Evolutionary conservation across 306 rosid species (phyloP), one percentile per base, ranked within the genome.

Genomic region (Pyrus communis): DNA sequence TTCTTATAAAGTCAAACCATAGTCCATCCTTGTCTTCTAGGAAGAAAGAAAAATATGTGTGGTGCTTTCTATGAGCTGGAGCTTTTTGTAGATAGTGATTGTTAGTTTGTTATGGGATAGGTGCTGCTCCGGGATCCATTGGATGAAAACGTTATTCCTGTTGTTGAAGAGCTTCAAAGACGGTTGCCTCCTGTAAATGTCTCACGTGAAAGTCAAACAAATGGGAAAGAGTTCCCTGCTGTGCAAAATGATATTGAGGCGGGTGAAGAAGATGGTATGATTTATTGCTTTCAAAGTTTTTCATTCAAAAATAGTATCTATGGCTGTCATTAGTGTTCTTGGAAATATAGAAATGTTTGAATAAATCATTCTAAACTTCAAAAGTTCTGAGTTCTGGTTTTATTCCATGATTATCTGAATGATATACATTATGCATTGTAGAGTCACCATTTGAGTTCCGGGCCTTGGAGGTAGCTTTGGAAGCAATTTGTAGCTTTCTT

Each of bases 361-460:
- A 38, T 67, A 61, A 60, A 69, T 25, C 33, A 49, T 49, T 68
- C 11, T 73, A 42, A 33, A 8, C 67, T 35, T 62, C 28, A 70
- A 49, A 45, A 38, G 71, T 62, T 71, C 42, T 75, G 60, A 52
- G 35, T 63, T 74, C 18, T 27, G 69, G 67, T 72, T 67, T 78
- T 74, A 67, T 82, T 51, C 23, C 35, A 59, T 59, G 2, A 57
- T 49, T 49, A 58, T 79, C 79, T 82, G 82, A 86, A 70, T 79
- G 79, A 75, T 79, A 79, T 82, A 70, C 78, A 75, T 81, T 80
- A 62, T 86, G 80, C 78, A 69, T 72, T 87, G 84, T 77, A 94
- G 98, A 90, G 78, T 94, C 97, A 71, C 97, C 97, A n/a, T 94
- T 94, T 66, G 98, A 94, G 69, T 94, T 94, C 78, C 95, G 98